Percentiles rank a stretch among this genome's conserved stretches.
Evolutionary conservation across 2,329 filamentous ascomycete species (phyloP).

Genomic region (Alternaria atra): DNA sequence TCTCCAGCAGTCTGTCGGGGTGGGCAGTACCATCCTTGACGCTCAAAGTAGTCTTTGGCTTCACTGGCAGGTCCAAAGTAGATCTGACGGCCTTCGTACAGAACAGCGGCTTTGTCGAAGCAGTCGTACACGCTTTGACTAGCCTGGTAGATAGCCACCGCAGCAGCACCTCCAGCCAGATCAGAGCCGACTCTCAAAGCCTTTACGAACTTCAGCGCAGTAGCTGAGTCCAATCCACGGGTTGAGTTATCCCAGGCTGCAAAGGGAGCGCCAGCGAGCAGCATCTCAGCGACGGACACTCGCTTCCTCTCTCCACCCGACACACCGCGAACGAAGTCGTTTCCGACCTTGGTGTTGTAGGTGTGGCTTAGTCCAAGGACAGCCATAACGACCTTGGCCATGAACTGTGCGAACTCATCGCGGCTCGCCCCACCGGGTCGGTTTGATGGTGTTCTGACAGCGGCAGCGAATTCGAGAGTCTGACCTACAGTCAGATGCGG

Average conservation of each 20-base stretch:
- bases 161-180: slow-evolving; percentile 59
- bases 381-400: slow-evolving; percentile 62
- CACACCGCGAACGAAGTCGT: slow-evolving; percentile 69
- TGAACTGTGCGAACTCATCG: slow-evolving; percentile 56
- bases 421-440: slow-evolving; percentile 50
- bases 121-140: slow-evolving; percentile 63
- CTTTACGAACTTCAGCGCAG: slow-evolving; percentile 66
- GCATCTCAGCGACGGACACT: slow-evolving; percentile 67
- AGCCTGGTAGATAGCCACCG: slow-evolving; percentile 67
- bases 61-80: slow-evolving; percentile 72
- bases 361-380: slow-evolving; percentile 66
- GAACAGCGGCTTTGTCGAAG: slow-evolving; percentile 78
- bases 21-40: slow-evolving; percentile 74
- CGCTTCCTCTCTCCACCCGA: slow-evolving; percentile 70
- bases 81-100: slow-evolving; percentile 81
- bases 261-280: slow-evolving; percentile 52
- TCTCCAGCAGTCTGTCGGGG: slow-evolving; percentile 75
- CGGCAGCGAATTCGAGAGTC: slow-evolving; percentile 65
- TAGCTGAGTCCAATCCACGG: slow-evolving; percentile 54
- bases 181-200: slow-evolving; percentile 62
- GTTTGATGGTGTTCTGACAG: slow-evolving; percentile 60
- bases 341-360: slow-evolving; percentile 63
- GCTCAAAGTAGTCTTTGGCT: slow-evolving; percentile 72
- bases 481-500: slow-evolving; percentile 66
- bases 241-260: slow-evolving; percentile 59